Base-by-base conservation (phyloP, 169 alveolate genomes). In the Cryptosporidium viatorum region DNA sequence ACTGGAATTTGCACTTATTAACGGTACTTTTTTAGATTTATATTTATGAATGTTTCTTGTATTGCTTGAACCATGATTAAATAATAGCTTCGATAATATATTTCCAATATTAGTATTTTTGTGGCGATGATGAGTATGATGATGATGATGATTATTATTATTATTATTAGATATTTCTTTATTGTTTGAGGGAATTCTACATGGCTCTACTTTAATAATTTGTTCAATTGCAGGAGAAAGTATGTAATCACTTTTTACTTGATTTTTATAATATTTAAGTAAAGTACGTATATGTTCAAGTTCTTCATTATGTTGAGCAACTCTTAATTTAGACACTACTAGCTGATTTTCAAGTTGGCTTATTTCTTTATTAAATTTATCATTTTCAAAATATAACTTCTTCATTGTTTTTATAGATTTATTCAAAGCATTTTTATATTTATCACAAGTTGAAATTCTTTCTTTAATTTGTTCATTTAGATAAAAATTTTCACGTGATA, bases 241-340 rank as follows among this genome's bases (percentile, higher is more conserved):
- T 35, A 80, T 41, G n/a, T 26, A 80, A 21, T 80, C 89, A 23
- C 74, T 60, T n/a, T 70, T 80, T 39, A 80, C 89, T 62, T 80
- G 89, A 31, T 65, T 80, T 16, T 65, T 59, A 41, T 80, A 80
- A 33, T 80, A 80, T 41, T 80, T 80, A 14, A 80, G 67, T 45
- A 80, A 52, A 18, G 74, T 80, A 59, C 89, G 69, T 35, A 80
- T 80, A 23, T 80, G 89, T 59, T 80, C 89, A 29, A 80, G 70
- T 62, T 80, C 89, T 41, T 80, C 89, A 80, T 80, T 80, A 45
- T 80, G 68, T 65, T 80, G 89, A n/a, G 89, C 89, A 18, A 80
- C 89, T 41, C 75, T 59, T 43, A 80, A 43, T 62, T 80, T 80
- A 41, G 89, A 80, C n/a, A 80, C 70, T 43, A 80, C 75, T 39